A percentile compares a stretch with the other conserved stretches of the same genome.
Conservation (phyloP, 2,329 filamentous ascomycete species). For the Akanthomyces uredinophilus region DNA sequence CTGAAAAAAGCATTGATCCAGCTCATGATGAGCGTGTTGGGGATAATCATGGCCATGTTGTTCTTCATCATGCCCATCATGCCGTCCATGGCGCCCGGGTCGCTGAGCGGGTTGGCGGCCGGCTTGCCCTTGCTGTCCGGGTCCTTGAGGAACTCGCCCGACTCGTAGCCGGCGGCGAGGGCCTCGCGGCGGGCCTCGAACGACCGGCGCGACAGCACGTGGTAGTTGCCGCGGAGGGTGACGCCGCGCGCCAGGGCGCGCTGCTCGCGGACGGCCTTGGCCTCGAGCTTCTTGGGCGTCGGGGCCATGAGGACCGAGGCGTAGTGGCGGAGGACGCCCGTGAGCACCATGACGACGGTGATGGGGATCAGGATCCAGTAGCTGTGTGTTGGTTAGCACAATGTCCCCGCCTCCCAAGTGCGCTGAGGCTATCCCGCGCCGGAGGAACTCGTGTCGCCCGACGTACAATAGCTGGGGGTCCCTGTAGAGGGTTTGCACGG, state of each 20-base stretch:
- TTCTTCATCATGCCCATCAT: slow-evolving; percentile 99
- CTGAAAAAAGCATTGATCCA: slow-evolving; percentile 99
- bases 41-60: slow-evolving; percentile 99
- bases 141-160: slow-evolving; percentile 83
- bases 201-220: slow-evolving; percentile 69
- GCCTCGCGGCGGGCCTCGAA: slow-evolving; percentile 79
- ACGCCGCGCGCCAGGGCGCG: slow-evolving; percentile 78
- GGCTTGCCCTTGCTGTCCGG: slow-evolving; percentile 81
- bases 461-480: slow-evolving; percentile 96
- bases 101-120: slow-evolving; percentile 87
- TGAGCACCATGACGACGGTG: slow-evolving; percentile 95
- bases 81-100: slow-evolving; percentile 95
- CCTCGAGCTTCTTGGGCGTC: slow-evolving; percentile 75
- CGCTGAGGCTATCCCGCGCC: too few species aligned
- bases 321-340: slow-evolving; percentile 93
- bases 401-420: background rate
- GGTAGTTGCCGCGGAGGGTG: slow-evolving; percentile 75
- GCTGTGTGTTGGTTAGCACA: slow-evolving; percentile 42
- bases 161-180: slow-evolving; percentile 75
- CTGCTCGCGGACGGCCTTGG: slow-evolving; percentile 77
- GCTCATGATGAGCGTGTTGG: slow-evolving; percentile 97
- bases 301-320: slow-evolving; percentile 85
- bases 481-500: slow-evolving; percentile 92
- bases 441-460: background rate
- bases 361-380: slow-evolving; percentile 99